These are phyloP conservation scores for Stentor coeruleus DNA, from an alignment of 73 alveolate species.

Conservation along the genomic window DNA sequence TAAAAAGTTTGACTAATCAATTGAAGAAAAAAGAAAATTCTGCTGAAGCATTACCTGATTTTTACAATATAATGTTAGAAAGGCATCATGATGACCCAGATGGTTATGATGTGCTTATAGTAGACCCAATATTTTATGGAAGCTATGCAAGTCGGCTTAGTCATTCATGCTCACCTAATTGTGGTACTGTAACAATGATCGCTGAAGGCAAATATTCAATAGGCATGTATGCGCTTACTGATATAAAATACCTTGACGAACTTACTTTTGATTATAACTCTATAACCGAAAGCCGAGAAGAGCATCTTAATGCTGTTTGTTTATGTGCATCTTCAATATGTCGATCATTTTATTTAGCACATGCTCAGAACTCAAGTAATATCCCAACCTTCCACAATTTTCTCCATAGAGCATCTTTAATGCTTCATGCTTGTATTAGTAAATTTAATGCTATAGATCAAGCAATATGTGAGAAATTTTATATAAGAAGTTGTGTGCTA, in stretches of 20 bases:
- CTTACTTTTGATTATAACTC: conserved; percentile 95
- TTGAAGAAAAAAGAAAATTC: conserved; percentile 75
- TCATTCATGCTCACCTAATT: conserved; percentile 96
- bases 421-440: conserved; percentile 67
- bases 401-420: conserved; percentile 79
- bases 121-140: conserved; percentile 93
- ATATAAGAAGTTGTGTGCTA: conserved; percentile 51
- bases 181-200: conserved; percentile 89
- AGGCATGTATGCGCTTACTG: conserved; percentile 97
- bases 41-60: conserved; percentile 96
- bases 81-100: conserved; percentile 92
- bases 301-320: conserved; percentile 89
- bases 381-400: conserved; percentile 68
- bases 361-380: conserved; percentile 66
- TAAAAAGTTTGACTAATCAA: too few relatives aligned
- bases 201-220: conserved; percentile 87
- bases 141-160: conserved; percentile 89
- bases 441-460: conserved; percentile 38
- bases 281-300: conserved; percentile 91
- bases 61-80: conserved; percentile 92
- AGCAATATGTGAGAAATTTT: conserved; percentile 64
- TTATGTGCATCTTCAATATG: conserved; percentile 87
- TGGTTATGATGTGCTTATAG: conserved; percentile 91
- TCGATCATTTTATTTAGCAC: conserved; percentile 72
- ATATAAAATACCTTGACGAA: conserved; percentile 91